Evolutionary conservation across 164 flowering plant genomes (phyloP), one percentile per base, ranked within the genome.

Genomic region (Protea cynaroides): DNA sequence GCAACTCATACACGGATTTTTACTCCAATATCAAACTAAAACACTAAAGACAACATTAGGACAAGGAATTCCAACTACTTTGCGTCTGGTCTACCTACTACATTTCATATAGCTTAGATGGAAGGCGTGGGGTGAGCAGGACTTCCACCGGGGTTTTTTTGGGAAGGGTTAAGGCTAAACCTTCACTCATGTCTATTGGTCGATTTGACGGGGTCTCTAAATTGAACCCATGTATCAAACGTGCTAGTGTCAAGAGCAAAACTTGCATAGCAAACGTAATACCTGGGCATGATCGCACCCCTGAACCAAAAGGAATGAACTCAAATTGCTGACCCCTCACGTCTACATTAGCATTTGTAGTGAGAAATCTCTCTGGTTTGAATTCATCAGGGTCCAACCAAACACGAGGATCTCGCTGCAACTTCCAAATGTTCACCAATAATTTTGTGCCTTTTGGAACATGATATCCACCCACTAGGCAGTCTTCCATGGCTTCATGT

Each of bases 141-240:
- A 53, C 61, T 36, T 62, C 38, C 5, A 44, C 46, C 24, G 66
- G 61, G 23, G 66, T 43, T 37, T 53, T 43, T 61, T 54, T 61
- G 22, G 49, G 55, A 14, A 53, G 40, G n/a, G 43, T 62, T 1
- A 55, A 9, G 24, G 66, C 71, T 17, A 47, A 56, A 12, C 71
- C 50, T 18, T 69, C 71, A 29, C 46, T 69, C 71, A 69, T 69
- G 21, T 69, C 66, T 21, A 69, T 21, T 0, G 71, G 23, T 62
- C 25, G 47, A 47, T 23, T 18, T 4, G 56, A 56, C 1, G 61
- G 61, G 5, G 49, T 12, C 8, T 21, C 25, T 14, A 69, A 43
- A 1, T 69, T 34, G 22, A 63, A 69, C 9, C 58, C 58, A 57
- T 69, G 72, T 1, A 69, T 22, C 38, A 69, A 23, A 50, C 61